Evolutionary conservation across 2,329 filamentous ascomycete species (phyloP).

Genomic region (Colletotrichum lentis): DNA sequence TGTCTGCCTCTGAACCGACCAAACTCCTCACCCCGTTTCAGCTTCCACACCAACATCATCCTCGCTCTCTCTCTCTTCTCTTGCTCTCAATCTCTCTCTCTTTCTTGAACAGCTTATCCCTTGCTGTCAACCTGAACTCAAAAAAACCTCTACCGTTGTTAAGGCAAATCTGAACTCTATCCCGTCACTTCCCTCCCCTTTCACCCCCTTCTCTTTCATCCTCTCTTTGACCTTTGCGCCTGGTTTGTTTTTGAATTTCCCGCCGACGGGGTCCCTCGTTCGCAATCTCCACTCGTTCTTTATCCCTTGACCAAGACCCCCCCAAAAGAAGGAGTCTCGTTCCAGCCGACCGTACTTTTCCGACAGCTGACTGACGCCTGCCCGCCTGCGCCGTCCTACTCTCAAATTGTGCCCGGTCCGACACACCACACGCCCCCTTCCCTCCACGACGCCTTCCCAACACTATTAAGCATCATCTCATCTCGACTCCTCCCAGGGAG

Average conservation of each 20-base stretch:
- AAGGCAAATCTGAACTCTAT: slow-evolving; percentile 18
- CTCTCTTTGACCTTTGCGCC: slow-evolving; percentile 19
- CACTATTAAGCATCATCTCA: slow-evolving; percentile 23
- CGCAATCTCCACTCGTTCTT: slow-evolving; percentile 35
- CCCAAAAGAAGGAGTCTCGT: slow-evolving; percentile 13
- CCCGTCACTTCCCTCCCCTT: slow-evolving; percentile 14
- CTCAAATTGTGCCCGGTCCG: slow-evolving; percentile 1
- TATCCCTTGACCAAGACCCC: slow-evolving; percentile 30
- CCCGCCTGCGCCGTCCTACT: background rate
- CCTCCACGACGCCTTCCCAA: slow-evolving; percentile 17
- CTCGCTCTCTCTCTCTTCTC: slow-evolving; percentile 37
- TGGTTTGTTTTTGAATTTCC: slow-evolving; percentile 32
- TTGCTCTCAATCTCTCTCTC: slow-evolving; percentile 30
- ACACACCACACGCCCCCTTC: slow-evolving; percentile 21
- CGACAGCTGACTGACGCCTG: slow-evolving; percentile 19
- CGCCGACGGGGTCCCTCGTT: slow-evolving; percentile 28
- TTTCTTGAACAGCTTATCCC: slow-evolving; percentile 37
- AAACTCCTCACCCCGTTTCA: slow-evolving; percentile 50
- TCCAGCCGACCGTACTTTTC: slow-evolving; percentile 14
- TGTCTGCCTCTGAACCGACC: slow-evolving; percentile 45
- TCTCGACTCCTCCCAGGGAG: slow-evolving; percentile 45
- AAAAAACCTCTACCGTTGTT: slow-evolving; percentile 19
- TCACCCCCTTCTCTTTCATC: slow-evolving; percentile 9
- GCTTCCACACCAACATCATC: slow-evolving; percentile 42
- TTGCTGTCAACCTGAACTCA: slow-evolving; percentile 26